Conservation (phyloP, 805 yeast genomes). For the Geotrichum ghanense region DNA sequence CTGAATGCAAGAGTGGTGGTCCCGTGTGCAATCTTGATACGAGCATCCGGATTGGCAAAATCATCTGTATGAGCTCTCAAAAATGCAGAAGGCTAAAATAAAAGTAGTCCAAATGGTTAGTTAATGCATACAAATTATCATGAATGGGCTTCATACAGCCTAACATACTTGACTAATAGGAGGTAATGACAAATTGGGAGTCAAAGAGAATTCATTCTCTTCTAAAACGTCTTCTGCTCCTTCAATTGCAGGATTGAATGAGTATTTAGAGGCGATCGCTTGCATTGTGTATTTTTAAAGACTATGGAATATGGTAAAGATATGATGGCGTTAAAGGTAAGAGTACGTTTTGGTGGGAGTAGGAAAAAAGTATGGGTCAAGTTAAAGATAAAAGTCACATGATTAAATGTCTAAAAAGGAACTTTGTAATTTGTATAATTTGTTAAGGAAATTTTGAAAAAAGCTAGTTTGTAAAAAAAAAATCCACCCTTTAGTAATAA, state of each 20-base stretch:
- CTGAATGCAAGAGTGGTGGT: slow-evolving; percentile 97
- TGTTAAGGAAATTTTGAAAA: too few relatives aligned
- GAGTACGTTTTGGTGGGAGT: too few relatives aligned
- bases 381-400: too few relatives aligned
- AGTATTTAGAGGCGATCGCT: not conserved
- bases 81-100: slow-evolving; percentile 75
- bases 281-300: not conserved
- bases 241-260: not conserved
- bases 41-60: slow-evolving; percentile 82
- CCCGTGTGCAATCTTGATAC: slow-evolving; percentile 95
- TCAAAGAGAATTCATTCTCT: not conserved
- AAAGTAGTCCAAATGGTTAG: not conserved
- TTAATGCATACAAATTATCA: not conserved
- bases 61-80: slow-evolving; percentile 98
- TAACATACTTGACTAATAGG: not conserved
- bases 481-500: too few relatives aligned
- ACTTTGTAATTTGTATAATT: too few relatives aligned
- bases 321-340: too few relatives aligned
- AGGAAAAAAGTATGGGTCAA: too few relatives aligned
- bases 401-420: too few relatives aligned
- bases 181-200: not conserved
- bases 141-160: not conserved
- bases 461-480: too few relatives aligned
- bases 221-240: not conserved
- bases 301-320: too few relatives aligned